Evolutionary conservation across 2,329 filamentous ascomycete species (phyloP), one percentile per base, ranked within the genome.

Genomic region (Elsinoe necatrix): DNA sequence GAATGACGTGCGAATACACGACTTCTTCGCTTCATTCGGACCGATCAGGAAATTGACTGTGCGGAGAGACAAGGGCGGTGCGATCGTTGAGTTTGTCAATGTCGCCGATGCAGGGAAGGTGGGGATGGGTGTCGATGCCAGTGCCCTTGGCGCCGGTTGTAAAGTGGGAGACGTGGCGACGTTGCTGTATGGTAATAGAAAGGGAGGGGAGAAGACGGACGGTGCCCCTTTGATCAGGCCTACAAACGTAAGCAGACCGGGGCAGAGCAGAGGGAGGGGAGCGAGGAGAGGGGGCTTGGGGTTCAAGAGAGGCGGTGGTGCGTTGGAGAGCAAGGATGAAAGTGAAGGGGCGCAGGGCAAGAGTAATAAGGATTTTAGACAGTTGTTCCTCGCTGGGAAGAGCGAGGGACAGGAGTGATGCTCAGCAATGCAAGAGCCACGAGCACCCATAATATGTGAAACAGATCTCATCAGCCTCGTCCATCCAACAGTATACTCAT

Each of bases 21-120:
- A 83, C 0, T 74, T 95, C 2, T 83, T 87, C 7, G 85, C 89
- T 63, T 79, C 82, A 1, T 78, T 84, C 43, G 90, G 89, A 0
- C 71, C 78, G 1, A 77, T 96, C 21, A 77, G 84, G 61, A 92
- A 91, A 69, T 77, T 97, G 3, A 78, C 86, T 11, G 77, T 96
- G 9, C 84, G 89, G 45, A 89, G 90, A 1, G 82, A 89, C 59
- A 87, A 95, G 60, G 84, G 85, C 58, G 91, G 90, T 11, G 93
- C 91, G 4, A 86, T 92, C 56, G 79, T 97, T 35, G 93, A 97
- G 67, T 96, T 87, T 65, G 74, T 75, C 1, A 82, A 88, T 52
- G 77, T 85, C 1, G 77, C 82, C 1, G 79, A 83, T 34, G 87
- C 87, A 0, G 91, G 91, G 23, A 86, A 81, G 65, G 87, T 86